Percentiles rank a stretch among this genome's conserved stretches.
phyloP scores from a whole-genome alignment of 139 green algal species.

The Coelastrella sp. region DNA sequence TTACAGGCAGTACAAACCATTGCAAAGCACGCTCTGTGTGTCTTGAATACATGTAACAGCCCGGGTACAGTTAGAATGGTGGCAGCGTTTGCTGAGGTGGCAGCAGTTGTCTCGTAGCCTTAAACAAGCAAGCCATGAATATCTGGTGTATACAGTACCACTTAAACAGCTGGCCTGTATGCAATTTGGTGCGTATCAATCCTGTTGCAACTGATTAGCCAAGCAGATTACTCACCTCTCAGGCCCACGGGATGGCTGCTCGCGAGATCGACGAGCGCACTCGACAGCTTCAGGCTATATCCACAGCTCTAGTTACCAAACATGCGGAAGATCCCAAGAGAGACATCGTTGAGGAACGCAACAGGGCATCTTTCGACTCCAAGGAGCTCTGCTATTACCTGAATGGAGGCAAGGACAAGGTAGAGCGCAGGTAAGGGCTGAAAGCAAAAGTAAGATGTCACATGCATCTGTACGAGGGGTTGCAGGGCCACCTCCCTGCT shows the following conservation, averaged over 20 bases:
- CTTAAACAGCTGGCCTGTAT: too few relatives aligned
- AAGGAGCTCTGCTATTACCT: conserved; percentile 74
- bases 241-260: background rate
- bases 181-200: too few relatives aligned
- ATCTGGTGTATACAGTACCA: too few relatives aligned
- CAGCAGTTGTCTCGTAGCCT: conserved; percentile 4
- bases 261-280: conserved; percentile 34
- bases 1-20: too few relatives aligned
- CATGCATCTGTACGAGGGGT: too few relatives aligned
- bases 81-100: conserved; percentile 2
- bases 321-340: conserved; percentile 37
- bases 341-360: conserved; percentile 72
- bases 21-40: too few relatives aligned
- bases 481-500: too few relatives aligned
- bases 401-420: conserved; percentile 75
- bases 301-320: conserved; percentile 22
- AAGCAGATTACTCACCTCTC: background rate
- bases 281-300: conserved; percentile 29
- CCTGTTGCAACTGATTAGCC: background rate
- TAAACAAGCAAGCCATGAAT: too few relatives aligned
- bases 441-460: too few relatives aligned
- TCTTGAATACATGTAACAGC: too few relatives aligned
- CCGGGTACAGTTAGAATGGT: too few relatives aligned
- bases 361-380: conserved; percentile 73
- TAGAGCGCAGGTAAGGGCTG: conserved; percentile 72